A percentile compares a stretch with the other conserved stretches of the same genome.
Conservation (phyloP, 805 yeast genomes). For the Barnettozyma siamensis region DNA sequence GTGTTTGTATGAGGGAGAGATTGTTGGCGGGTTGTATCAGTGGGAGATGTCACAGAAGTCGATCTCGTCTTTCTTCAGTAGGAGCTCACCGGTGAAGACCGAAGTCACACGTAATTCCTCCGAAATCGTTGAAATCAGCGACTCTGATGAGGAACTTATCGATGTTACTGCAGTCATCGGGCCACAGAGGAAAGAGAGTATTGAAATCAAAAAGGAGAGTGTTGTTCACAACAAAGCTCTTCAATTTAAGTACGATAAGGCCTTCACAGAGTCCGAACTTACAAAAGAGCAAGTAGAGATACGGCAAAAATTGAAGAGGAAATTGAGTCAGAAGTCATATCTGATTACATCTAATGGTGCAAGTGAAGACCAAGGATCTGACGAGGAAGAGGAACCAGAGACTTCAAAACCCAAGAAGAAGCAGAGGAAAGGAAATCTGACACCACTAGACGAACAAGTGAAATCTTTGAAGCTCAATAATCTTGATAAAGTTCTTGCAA, state of each 20-base stretch:
- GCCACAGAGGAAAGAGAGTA: neutral
- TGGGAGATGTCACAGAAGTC: neutral
- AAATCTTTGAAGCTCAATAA: slow-evolving; percentile 56
- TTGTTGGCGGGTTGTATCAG: neutral
- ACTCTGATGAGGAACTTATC: neutral
- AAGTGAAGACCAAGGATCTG: slow-evolving; percentile 4
- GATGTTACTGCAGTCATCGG: neutral
- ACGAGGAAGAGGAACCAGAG: slow-evolving; percentile 7
- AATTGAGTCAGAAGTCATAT: slow-evolving; percentile 3
- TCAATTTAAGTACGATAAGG: slow-evolving; percentile 2
- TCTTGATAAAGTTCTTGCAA: slow-evolving; percentile 64
- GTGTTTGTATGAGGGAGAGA: too few species aligned
- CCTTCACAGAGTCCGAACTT: neutral
- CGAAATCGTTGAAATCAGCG: neutral
- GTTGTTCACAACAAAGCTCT: neutral
- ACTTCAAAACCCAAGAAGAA: slow-evolving; percentile 3
- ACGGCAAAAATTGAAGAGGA: slow-evolving; percentile 1
- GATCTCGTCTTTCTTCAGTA: slow-evolving; percentile 5
- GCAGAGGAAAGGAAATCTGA: slow-evolving; percentile 32
- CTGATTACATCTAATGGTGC: neutral
- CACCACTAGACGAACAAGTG: slow-evolving; percentile 81
- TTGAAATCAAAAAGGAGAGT: neutral
- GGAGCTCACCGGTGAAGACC: neutral
- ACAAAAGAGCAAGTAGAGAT: neutral
- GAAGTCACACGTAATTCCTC: neutral